Base-by-base conservation (phyloP, 2,329 filamentous ascomycete species). In the Aspergillus terreus region DNA sequence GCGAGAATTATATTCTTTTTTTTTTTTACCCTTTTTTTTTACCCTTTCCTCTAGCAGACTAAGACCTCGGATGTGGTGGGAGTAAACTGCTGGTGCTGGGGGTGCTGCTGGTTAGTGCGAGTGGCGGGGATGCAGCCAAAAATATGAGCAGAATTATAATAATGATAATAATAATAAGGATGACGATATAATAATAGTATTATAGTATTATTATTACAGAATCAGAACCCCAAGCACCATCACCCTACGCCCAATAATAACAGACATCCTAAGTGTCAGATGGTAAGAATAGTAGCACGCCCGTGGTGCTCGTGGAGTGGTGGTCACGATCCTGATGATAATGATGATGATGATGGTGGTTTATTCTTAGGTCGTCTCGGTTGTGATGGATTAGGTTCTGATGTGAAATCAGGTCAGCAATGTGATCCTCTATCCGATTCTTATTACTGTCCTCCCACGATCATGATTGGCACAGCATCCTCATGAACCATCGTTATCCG, bases 1-100 rank as follows among this genome's bases (percentile, higher is more conserved):
- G 55, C 53, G 52, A 57, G 55, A 53, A 53, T 58, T 57, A 59
- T 56, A 56, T 50, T 56, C 54, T 49, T 52, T 36, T 54, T 44
- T 44, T 46, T 30, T 11, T 3, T 1, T 10, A 30, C 10, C 10
- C 7, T 30, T 10, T 30, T 30, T 30, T 38, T 38, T n/a, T 38
- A n/a, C 15, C 11, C 42, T 52, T 57, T 38, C 51, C 44, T 47
- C 43, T 53, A 46, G 51, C 52, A 56, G 23, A 23, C 55, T 57
- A 60, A 55, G 49, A 41, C 56, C 45, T 46, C 54, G 48, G 54
- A 43, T 42, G 45, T 30, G 53, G 46, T 53, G 40, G 54, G 47
- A 45, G 36, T 44, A 53, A 23, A 17, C 19, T 17, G 40, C 10
- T 42, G 44, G 41, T 46, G 49, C 23, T 53, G 35, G 52, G 52